These are phyloP conservation scores for Senna tora DNA, from an alignment of 306 rosid genomes.

Conservation along the genomic window DNA sequence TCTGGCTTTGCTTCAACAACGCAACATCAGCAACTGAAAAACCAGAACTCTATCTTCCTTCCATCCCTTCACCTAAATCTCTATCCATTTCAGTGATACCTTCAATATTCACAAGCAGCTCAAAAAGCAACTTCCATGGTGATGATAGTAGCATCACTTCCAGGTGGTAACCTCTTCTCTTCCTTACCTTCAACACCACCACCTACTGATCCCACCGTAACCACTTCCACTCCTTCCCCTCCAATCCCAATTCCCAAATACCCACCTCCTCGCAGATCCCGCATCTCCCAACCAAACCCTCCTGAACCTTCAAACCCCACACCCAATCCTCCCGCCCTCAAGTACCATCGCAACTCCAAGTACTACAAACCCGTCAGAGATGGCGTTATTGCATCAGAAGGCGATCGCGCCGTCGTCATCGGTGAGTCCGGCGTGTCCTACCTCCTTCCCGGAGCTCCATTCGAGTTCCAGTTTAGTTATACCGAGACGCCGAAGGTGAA, in stretches of 20 bases:
- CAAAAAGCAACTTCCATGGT: slow-evolving; percentile 46
- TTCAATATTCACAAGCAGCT: not conserved
- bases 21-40: slow-evolving; percentile 32
- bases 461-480: slow-evolving; percentile 92
- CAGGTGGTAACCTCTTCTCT: slow-evolving; percentile 72
- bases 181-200: slow-evolving; percentile 71
- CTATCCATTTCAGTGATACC: not conserved
- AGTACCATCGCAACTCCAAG: slow-evolving; percentile 66
- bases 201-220: not conserved
- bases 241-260: slow-evolving; percentile 50
- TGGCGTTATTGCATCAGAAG: slow-evolving; percentile 60
- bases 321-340: slow-evolving; percentile 66
- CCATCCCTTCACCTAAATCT: not conserved
- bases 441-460: slow-evolving; percentile 89
- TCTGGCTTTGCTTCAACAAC: not conserved
- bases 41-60: slow-evolving; percentile 32
- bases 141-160: slow-evolving; percentile 59
- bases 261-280: slow-evolving; percentile 57
- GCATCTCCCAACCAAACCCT: slow-evolving; percentile 39
- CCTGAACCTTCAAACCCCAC: slow-evolving; percentile 28
- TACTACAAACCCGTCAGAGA: slow-evolving; percentile 73
- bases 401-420: slow-evolving; percentile 73
- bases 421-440: slow-evolving; percentile 90
- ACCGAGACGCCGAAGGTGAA: slow-evolving; percentile 90
- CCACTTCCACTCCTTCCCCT: slow-evolving; percentile 33